Conservation (phyloP, 441 rosid genomes). For the Croton setiger region DNA sequence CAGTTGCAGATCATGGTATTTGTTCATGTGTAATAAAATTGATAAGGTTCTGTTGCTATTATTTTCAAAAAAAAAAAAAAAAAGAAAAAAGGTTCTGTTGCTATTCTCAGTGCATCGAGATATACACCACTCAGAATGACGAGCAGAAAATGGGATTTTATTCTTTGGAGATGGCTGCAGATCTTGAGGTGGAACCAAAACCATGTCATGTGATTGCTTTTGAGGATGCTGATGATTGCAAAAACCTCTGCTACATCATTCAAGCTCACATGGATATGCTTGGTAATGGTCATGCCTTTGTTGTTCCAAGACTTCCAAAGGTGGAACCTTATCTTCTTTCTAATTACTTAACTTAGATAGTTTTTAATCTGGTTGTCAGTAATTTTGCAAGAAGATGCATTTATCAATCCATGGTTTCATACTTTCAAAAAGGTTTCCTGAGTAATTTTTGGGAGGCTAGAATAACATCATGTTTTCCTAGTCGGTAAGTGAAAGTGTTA, state of each 20-base stretch:
- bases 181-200: slow-evolving; percentile 89
- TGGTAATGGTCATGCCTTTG: slow-evolving; percentile 68
- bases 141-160: slow-evolving; percentile 76
- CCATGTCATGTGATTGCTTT: slow-evolving; percentile 83
- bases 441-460: neutral
- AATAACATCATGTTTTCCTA: neutral
- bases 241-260: slow-evolving; percentile 66
- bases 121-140: slow-evolving; percentile 55
- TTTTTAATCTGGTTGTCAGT: neutral
- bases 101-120: slow-evolving; percentile 69
- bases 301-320: slow-evolving; percentile 86
- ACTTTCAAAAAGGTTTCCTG: neutral
- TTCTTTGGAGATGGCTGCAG: slow-evolving; percentile 84
- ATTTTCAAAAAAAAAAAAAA: too few species aligned
- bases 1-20: neutral
- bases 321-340: slow-evolving; percentile 27
- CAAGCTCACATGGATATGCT: slow-evolving; percentile 90
- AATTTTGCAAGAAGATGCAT: neutral
- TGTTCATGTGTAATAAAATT: neutral
- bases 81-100: too few species aligned
- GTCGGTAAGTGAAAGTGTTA: too few species aligned
- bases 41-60: slow-evolving; percentile 6
- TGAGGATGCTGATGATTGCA: slow-evolving; percentile 69
- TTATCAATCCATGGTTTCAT: neutral
- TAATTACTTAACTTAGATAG: neutral